These are phyloP conservation scores for Pseudocohnilembus persalinus DNA, from an alignment of 169 alveolate genomes.

Conservation along the genomic window DNA sequence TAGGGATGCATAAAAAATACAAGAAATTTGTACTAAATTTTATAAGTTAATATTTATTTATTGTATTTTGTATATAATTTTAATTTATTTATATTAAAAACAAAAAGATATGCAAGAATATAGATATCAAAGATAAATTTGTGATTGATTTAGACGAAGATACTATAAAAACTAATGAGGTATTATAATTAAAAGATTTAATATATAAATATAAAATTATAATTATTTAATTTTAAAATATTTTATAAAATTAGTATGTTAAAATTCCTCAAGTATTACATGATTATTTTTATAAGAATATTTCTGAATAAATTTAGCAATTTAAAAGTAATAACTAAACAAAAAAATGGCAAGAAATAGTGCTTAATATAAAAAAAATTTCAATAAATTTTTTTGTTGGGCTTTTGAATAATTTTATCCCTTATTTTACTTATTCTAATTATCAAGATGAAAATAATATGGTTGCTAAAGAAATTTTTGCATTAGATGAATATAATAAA, in stretches of 20 bases:
- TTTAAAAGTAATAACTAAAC: background rate
- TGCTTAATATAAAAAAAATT: background rate
- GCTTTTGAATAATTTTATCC: background rate
- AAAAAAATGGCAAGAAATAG: background rate
- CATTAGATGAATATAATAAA: background rate
- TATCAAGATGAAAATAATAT: background rate
- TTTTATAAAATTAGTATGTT: background rate
- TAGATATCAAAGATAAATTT: conserved; percentile 11
- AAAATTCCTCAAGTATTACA: background rate
- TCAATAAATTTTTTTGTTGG: background rate
- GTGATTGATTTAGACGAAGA: background rate
- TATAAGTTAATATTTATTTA: background rate
- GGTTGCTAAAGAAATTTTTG: background rate
- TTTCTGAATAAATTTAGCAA: background rate
- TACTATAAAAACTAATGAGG: background rate
- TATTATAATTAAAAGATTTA: background rate
- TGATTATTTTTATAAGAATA: background rate
- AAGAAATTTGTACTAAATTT: background rate
- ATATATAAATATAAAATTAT: background rate
- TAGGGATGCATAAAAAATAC: conserved; percentile 5
- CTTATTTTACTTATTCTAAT: background rate
- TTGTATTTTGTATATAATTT: background rate
- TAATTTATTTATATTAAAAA: background rate
- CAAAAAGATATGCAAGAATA: background rate
- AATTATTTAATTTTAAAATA: background rate